Conservation (phyloP, 2,329 filamentous ascomycete species). For the Arthrobotrys musiformis region DNA sequence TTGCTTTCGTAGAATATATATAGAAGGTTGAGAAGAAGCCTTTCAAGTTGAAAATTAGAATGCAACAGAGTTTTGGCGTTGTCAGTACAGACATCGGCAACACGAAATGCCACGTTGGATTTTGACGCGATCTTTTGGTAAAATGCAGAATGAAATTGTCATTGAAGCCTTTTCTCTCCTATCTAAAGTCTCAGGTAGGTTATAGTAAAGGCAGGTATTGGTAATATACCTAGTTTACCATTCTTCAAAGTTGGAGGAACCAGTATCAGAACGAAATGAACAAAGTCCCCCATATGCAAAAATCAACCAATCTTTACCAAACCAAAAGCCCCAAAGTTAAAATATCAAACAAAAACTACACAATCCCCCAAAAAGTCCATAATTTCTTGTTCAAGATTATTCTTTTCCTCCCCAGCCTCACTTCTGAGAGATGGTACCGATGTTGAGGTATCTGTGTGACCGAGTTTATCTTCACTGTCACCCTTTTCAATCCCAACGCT, state of each 20-base stretch:
- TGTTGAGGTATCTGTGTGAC: neutral
- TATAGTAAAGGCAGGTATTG: too few relatives aligned
- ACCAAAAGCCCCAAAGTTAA: neutral
- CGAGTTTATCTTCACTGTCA: neutral
- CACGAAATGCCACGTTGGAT: neutral
- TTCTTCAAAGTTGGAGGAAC: too few relatives aligned
- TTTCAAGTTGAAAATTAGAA: conserved; percentile 9
- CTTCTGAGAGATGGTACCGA: neutral
- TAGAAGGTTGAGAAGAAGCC: neutral
- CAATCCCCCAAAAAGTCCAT: conserved; percentile 56
- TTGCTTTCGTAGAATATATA: neutral
- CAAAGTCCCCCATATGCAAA: neutral
- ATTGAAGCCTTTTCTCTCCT: neutral
- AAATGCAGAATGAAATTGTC: neutral
- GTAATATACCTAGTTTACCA: too few relatives aligned
- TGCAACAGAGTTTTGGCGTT: conserved; percentile 40
- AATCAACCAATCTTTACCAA: neutral
- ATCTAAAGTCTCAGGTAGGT: neutral
- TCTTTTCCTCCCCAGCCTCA: conserved; percentile 9
- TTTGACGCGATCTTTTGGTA: neutral
- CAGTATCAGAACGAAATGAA: too few relatives aligned
- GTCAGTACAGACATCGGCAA: neutral
- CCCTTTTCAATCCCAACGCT: neutral
- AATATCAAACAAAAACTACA: conserved; percentile 50
- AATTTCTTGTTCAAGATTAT: conserved; percentile 30